These are phyloP conservation scores for Meyerozyma carpophila DNA, from an alignment of 1,139 yeast genomes.

Conservation along the genomic window DNA sequence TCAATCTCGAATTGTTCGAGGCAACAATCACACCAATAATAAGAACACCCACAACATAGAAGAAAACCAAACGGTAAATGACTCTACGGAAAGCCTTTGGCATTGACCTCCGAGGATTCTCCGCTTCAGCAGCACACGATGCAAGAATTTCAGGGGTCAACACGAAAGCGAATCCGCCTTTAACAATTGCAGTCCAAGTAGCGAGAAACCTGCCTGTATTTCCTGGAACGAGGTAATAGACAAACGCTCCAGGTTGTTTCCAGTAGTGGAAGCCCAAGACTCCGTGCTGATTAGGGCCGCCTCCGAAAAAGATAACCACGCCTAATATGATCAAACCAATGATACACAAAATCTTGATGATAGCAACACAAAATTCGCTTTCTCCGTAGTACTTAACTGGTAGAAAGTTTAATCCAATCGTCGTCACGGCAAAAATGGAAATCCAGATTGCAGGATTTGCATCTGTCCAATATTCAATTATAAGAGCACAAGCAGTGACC, in stretches of 20 bases:
- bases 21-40: constrained; percentile 43
- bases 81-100: constrained; percentile 1
- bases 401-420: constrained; percentile 29
- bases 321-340: constrained; percentile 37
- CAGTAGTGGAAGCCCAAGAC: constrained; percentile 47
- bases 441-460: constrained; percentile 59
- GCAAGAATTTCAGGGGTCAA: constrained; percentile 38
- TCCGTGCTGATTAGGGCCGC: constrained; percentile 7
- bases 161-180: constrained; percentile 37
- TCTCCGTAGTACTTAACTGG: constrained; percentile 26
- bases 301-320: constrained; percentile 36
- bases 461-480: constrained; percentile 5
- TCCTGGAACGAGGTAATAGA: constrained; percentile 14
- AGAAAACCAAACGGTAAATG: constrained; percentile 3
- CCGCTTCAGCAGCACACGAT: constrained; percentile 34
- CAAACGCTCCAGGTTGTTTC: constrained; percentile 51
- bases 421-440: constrained; percentile 43
- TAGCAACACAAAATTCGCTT: constrained; percentile 15
- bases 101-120: constrained; percentile 2
- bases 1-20: constrained; percentile 25
- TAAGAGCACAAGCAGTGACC: constrained; percentile 4
- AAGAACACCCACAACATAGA: constrained; percentile 17
- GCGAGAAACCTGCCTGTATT: constrained; percentile 22
- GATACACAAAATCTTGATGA: constrained; percentile 15
- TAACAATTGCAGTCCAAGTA: constrained; percentile 36